Conservation (phyloP, 2,329 filamentous ascomycete species). For the Penicillium sp. region DNA sequence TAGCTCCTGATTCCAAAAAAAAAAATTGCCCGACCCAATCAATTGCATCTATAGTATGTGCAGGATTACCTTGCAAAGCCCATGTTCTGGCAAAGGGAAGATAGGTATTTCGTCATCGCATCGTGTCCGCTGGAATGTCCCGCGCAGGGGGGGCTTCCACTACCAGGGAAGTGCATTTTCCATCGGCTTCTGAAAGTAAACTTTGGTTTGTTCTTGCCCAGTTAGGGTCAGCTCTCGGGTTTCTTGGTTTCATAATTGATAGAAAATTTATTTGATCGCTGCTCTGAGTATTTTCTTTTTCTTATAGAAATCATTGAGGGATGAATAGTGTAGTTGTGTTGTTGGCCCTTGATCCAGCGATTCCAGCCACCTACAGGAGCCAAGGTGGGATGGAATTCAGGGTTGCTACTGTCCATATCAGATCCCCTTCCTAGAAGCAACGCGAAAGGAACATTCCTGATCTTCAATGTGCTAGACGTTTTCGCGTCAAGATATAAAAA, state of each 20-base stretch:
- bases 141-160: background rate
- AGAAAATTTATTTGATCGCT: background rate
- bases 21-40: background rate
- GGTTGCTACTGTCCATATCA: conserved; percentile 25
- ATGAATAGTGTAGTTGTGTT: background rate
- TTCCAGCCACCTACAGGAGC: background rate
- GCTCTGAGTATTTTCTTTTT: background rate
- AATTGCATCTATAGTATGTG: background rate
- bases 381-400: conserved; percentile 22
- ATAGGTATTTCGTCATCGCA: background rate
- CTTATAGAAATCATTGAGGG: background rate
- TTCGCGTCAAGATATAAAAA: conserved; percentile 19
- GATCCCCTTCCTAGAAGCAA: conserved; percentile 18
- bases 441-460: conserved; percentile 27
- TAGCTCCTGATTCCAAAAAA: background rate
- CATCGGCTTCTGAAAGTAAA: background rate
- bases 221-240: background rate
- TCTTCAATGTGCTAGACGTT: conserved; percentile 16
- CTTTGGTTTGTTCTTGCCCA: background rate
- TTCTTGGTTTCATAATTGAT: background rate
- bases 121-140: background rate
- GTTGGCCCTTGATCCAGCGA: background rate
- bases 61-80: background rate
- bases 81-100: background rate
- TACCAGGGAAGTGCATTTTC: background rate